Evolutionary conservation across 495 filamentous ascomycete genomes (phyloP).

Genomic region (Penicillium arizonense): DNA sequence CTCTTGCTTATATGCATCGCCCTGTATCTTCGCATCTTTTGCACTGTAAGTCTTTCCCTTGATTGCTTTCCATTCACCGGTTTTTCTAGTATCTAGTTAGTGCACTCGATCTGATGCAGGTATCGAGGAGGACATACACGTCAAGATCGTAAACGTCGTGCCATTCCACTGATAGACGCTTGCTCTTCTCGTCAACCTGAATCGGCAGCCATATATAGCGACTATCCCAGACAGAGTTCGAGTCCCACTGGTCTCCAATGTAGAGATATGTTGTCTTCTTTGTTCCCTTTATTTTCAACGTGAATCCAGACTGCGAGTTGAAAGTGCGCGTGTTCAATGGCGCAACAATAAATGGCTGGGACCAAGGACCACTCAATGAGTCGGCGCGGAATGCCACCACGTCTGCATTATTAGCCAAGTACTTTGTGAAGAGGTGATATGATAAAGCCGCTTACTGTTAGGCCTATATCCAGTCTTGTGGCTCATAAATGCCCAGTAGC

Average conservation of each 20-base stretch:
- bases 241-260: constrained; percentile 53
- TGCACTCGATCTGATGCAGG: background rate
- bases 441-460: constrained; percentile 15
- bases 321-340: constrained; percentile 49
- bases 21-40: constrained; percentile 36
- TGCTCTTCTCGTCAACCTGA: constrained; percentile 29
- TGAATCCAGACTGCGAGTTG: constrained; percentile 53
- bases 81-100: constrained; percentile 29
- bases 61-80: constrained; percentile 41
- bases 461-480: constrained; percentile 29
- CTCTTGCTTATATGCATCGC: constrained; percentile 44
- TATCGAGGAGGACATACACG: constrained; percentile 9
- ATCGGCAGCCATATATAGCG: constrained; percentile 54
- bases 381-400: constrained; percentile 28
- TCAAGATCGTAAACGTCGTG: constrained; percentile 28
- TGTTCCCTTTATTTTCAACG: constrained; percentile 40
- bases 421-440: background rate
- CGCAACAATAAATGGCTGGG: constrained; percentile 46
- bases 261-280: constrained; percentile 52
- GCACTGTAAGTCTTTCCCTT: constrained; percentile 41
- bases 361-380: constrained; percentile 49
- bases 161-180: constrained; percentile 21
- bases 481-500: constrained; percentile 30
- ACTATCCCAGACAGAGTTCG: constrained; percentile 49
- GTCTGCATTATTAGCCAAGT: constrained; percentile 6